phyloP scores from a whole-genome alignment of 371 early-diverging fungal genomes.

The Entomophthora muscae region DNA sequence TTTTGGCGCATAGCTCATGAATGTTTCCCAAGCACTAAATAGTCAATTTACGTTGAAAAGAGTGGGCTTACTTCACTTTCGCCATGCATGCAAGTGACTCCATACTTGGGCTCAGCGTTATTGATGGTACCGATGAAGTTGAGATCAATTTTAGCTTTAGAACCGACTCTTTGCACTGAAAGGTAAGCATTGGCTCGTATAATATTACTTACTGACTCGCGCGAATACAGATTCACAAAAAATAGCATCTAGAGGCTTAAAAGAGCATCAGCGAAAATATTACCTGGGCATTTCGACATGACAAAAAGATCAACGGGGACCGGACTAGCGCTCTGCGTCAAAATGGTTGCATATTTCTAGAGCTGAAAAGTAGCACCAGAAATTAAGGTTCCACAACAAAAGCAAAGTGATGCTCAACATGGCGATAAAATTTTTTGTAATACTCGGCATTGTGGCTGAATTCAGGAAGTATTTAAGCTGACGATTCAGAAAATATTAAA shows the following conservation, averaged over 20 bases:
- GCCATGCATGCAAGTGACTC: not conserved
- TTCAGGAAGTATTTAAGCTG: too few species aligned
- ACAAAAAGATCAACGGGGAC: slow-evolving; percentile 7
- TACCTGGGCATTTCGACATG: slow-evolving; percentile 9
- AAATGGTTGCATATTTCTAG: too few species aligned
- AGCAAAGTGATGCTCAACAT: too few species aligned
- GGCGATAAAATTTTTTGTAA: too few species aligned
- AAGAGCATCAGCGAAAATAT: not conserved
- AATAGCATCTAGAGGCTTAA: slow-evolving; percentile 5
- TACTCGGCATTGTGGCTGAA: too few species aligned
- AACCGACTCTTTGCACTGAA: not conserved
- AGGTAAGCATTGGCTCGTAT: not conserved
- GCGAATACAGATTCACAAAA: not conserved
- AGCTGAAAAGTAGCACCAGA: too few species aligned
- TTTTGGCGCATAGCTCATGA: slow-evolving; percentile 3
- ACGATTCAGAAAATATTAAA: too few species aligned
- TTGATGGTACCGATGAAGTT: not conserved
- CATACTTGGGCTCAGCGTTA: not conserved
- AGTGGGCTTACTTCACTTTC: not conserved
- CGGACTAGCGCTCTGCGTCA: too few species aligned
- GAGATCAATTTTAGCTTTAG: not conserved
- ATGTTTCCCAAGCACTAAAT: not conserved
- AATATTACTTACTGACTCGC: not conserved
- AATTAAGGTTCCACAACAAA: too few species aligned
- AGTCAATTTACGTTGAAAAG: not conserved